Evolutionary conservation across 148 eudicot genomes (phyloP), one percentile per base, ranked within the genome.

Genomic region (Rhododendron griersonianum): DNA sequence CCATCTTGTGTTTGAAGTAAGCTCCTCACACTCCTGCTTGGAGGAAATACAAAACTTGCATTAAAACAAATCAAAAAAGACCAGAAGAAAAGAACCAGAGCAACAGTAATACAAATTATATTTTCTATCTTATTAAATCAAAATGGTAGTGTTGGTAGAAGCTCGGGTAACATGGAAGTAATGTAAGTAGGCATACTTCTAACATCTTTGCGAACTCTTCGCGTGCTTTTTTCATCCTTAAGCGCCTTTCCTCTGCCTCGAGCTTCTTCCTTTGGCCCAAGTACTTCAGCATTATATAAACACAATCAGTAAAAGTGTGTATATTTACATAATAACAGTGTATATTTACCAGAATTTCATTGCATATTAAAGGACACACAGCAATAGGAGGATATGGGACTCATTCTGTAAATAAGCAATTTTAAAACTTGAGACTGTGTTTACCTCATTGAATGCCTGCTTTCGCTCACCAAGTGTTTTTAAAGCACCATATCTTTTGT

Each of bases 401-500:
- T 14, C 48, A 82, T 39, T 55, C 30, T 4, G 80, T 16, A 19
- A 11, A 71, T 25, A 65, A 45, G 37, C 7, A 50, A 71, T 53
- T 15, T 11, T 33, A 77, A 39, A 16, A 71, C 21, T 73, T 71
- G 77, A 37, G 81, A 15, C 79, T 87, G 79, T 33, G 15, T 74
- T 39, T 92, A 97, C 99, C 99, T 97, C 99, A 84, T 95, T 95
- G 87, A 97, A 97, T 81, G 98, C 95, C 89, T 95, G 98, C 86
- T 97, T 97, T 80, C 99, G 92, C 90, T 97, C 99, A 73, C 99
- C 99, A 84, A 94, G 92, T 74, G 99, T 93, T 88, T 93, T 95
- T 86, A 97, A 81, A 74, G 99, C 98, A 83, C 96, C 93, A 83
- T 95, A 97, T 89, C 98, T 88, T 91, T 94, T 97, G 88, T 97